Evolutionary conservation across 768 basidiomycete species (phyloP), one percentile per base, ranked within the genome.

Genomic region (Podaxis sp.): DNA sequence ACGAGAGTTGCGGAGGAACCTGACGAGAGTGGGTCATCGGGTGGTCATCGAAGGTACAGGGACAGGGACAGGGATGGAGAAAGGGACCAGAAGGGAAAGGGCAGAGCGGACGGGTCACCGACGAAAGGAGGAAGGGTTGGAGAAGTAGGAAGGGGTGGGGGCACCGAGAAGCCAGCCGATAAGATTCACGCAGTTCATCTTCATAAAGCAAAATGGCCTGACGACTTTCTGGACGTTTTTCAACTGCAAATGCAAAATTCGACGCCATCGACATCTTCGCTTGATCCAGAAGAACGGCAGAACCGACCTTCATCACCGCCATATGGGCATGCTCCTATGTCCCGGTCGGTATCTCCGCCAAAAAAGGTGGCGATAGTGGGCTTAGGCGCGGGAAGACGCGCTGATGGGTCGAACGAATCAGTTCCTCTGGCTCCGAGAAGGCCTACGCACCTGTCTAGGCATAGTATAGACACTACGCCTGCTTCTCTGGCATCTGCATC

Each of bases 201-300:
- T 37, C 85, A 86, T 37, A 90, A 91, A 71, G 90, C 88, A 62
- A 91, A 89, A 72, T 92, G 89, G 89, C 89, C 91, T 0, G 89
- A 91, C 73, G 90, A 91, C 72, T 90, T 91, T 70, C 71, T 92
- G 59, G 85, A 85, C 66, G 85, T 78, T 29, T 83, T 89, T 64
- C 78, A 79, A 58, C 63, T 73, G 63, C 75, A 67, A 52, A 71
- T 63, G 65, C 73, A 67, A 54, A 59, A 71, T 72, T 73, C 55
- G 59, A 52, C 47, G 29, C 2, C 33, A 33, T 33, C 33, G 33
- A 37, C 63, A n/a, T 54, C 65, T 12, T 25, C 59, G 46, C 65
- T 47, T 46, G 43, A 61, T 37, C 22, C n/a, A 11, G 43, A 55
- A 52, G 58, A 59, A 52, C 50, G 24, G 1, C 25, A 43, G 9